phyloP scores from a whole-genome alignment of 2,329 filamentous ascomycete species.

The Pseudocercospora fijiensis region DNA sequence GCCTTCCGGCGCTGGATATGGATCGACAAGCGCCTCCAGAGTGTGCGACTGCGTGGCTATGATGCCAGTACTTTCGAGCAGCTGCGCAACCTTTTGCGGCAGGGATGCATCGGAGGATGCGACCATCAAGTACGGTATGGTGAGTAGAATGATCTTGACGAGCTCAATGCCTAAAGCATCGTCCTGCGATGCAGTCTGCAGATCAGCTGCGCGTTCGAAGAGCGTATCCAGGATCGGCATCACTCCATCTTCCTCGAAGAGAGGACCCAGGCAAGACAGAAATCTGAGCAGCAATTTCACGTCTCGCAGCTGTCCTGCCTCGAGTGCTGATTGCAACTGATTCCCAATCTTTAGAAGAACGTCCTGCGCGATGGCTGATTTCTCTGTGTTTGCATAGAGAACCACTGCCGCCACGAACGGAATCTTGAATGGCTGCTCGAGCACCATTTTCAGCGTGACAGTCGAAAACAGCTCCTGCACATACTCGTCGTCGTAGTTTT shows the following conservation, averaged over 20 bases:
- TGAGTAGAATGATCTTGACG: constrained; percentile 93
- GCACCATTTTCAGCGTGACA: constrained; percentile 71
- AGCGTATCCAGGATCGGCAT: constrained; percentile 84
- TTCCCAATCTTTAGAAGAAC: constrained; percentile 64
- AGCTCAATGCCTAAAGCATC: constrained; percentile 80
- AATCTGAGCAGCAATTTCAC: constrained; percentile 90
- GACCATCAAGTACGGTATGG: constrained; percentile 84
- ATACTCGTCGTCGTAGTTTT: constrained; percentile 83
- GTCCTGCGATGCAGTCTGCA: constrained; percentile 89
- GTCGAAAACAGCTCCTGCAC: constrained; percentile 71
- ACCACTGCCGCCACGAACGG: constrained; percentile 86
- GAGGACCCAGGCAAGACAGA: constrained; percentile 77
- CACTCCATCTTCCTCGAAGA: constrained; percentile 79
- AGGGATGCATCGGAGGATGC: constrained; percentile 65
- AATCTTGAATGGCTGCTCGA: constrained; percentile 97
- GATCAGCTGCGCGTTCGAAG: constrained; percentile 85
- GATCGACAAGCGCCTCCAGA: constrained; percentile 81
- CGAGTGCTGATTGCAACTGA: constrained; percentile 65
- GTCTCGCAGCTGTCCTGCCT: constrained; percentile 77
- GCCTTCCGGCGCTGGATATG: constrained; percentile 64
- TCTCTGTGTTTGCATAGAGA: constrained; percentile 73
- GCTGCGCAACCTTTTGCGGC: constrained; percentile 69
- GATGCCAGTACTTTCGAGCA: constrained; percentile 92
- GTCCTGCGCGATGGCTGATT: constrained; percentile 70
- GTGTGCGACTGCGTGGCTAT: constrained; percentile 86